Conservation (phyloP, 2,329 filamentous ascomycete species). For the Tolypocladium amazonense region DNA sequence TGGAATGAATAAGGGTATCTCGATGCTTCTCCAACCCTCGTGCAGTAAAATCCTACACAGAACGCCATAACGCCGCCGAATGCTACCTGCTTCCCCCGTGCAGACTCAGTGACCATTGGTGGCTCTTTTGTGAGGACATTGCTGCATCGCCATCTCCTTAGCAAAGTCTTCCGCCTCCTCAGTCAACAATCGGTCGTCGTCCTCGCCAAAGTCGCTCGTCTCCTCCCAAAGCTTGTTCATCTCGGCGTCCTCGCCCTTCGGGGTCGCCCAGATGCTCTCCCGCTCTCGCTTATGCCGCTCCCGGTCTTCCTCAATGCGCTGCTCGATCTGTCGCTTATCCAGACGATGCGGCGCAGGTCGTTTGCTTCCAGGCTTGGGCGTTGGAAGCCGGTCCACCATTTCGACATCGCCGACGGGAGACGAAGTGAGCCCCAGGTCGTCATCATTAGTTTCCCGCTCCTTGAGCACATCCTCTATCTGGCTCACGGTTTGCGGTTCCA, state of each 20-base stretch:
- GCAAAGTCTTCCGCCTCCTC: conserved; percentile 56
- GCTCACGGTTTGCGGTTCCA: conserved; percentile 61
- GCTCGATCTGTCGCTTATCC: conserved; percentile 85
- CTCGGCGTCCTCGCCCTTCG: conserved; percentile 51
- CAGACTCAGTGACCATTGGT: conserved; percentile 16
- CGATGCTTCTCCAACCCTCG: conserved; percentile 7
- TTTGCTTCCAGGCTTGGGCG: conserved; percentile 20
- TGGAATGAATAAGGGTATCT: conserved; percentile 18
- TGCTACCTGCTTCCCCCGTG: conserved; percentile 3
- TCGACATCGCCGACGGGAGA: conserved; percentile 36
- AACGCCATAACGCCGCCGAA: conserved; percentile 18
- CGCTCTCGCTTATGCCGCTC: conserved; percentile 86
- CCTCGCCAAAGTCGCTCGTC: conserved; percentile 74
- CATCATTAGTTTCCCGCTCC: conserved; percentile 58
- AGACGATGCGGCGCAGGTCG: conserved; percentile 30
- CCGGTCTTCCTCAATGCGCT: conserved; percentile 92
- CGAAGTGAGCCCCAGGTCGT: conserved; percentile 42
- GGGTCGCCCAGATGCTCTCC: conserved; percentile 89
- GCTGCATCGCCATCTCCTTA: conserved; percentile 28
- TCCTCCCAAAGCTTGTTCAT: conserved; percentile 79
- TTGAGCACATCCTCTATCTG: conserved; percentile 80
- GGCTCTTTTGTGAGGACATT: conserved; percentile 26
- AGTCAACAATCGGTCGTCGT: conserved; percentile 65
- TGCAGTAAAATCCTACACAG: conserved; percentile 3
- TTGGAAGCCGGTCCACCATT: conserved; percentile 29